A percentile compares a stretch with the other conserved stretches of the same genome.
Evolutionary conservation across 1,139 yeast genomes (phyloP).

Genomic region (Yamadazyma atmosphaerica): DNA sequence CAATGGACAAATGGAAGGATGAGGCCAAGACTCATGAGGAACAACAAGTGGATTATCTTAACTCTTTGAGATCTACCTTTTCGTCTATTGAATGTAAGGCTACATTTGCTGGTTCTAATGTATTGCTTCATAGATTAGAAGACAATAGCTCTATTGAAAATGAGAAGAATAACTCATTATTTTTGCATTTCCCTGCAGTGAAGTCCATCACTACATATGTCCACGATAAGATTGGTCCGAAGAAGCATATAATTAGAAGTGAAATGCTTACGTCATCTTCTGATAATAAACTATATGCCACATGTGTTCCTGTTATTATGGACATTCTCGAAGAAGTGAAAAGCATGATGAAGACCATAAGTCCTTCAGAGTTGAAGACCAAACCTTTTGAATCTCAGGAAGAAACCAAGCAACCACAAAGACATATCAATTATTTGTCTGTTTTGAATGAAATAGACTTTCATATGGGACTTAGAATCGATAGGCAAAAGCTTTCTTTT

Average conservation of each 20-base stretch:
- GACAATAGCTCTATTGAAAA: constrained; percentile 24
- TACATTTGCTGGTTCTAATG: constrained; percentile 71
- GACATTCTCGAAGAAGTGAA: constrained; percentile 55
- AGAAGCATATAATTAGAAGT: constrained; percentile 48
- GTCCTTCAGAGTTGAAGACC: background rate
- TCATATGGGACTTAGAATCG: constrained; percentile 63
- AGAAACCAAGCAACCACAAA: constrained; percentile 6
- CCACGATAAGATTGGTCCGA: constrained; percentile 24
- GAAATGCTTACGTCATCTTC: constrained; percentile 72
- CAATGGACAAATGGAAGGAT: constrained; percentile 14
- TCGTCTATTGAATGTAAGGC: constrained; percentile 53
- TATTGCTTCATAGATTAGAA: constrained; percentile 49
- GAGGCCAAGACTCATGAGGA: constrained; percentile 15
- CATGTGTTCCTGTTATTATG: constrained; percentile 75
- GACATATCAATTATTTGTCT: constrained; percentile 33
- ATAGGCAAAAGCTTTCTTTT: constrained; percentile 69
- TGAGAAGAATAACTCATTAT: constrained; percentile 51
- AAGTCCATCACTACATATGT: constrained; percentile 44
- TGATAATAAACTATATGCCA: constrained; percentile 64
- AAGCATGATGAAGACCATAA: constrained; percentile 31
- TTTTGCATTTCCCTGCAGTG: constrained; percentile 77
- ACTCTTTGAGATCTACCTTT: constrained; percentile 30
- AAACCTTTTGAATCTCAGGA: constrained; percentile 13
- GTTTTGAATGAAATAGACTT: constrained; percentile 58
- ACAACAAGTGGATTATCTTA: constrained; percentile 20